Percentiles rank a stretch among this genome's conserved stretches.
phyloP scores from a whole-genome alignment of 768 basidiomycete species.

The Lactarius evosmus region DNA sequence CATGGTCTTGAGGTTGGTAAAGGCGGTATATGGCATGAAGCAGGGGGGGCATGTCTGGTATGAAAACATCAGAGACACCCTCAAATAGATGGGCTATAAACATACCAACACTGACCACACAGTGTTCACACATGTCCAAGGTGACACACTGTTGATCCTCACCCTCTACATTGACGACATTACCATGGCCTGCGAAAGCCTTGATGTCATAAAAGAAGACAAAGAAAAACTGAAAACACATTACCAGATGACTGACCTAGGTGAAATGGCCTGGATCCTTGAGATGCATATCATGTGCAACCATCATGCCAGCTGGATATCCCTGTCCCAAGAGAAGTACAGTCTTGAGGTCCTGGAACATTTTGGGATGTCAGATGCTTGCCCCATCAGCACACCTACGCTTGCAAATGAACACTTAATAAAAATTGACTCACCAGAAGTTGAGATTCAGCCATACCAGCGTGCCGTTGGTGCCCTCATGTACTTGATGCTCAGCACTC shows the following conservation, averaged over 20 bases:
- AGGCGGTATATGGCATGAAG: neutral
- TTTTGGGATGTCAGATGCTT: neutral
- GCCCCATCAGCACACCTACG: constrained; percentile 3
- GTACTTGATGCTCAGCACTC: too few species aligned
- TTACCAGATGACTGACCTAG: neutral
- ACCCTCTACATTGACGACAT: constrained; percentile 25
- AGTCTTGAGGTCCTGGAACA: neutral
- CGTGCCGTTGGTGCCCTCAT: too few species aligned
- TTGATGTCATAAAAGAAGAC: too few species aligned
- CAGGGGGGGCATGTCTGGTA: too few species aligned
- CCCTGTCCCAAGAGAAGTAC: neutral
- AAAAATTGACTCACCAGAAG: neutral
- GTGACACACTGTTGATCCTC: constrained; percentile 17
- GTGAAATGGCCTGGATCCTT: constrained; percentile 11
- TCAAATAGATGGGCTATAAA: constrained; percentile 12
- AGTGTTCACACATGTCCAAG: neutral
- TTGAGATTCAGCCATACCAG: neutral
- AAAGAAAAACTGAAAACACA: too few species aligned
- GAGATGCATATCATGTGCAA: neutral
- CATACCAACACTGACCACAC: neutral
- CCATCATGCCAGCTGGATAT: neutral
- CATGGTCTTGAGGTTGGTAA: neutral
- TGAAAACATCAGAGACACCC: constrained; percentile 9
- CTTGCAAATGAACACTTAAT: neutral
- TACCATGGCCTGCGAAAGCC: too few species aligned